These are phyloP conservation scores for Plasmodium malariae DNA, from an alignment of 169 alveolate genomes.

Conservation along the genomic window DNA sequence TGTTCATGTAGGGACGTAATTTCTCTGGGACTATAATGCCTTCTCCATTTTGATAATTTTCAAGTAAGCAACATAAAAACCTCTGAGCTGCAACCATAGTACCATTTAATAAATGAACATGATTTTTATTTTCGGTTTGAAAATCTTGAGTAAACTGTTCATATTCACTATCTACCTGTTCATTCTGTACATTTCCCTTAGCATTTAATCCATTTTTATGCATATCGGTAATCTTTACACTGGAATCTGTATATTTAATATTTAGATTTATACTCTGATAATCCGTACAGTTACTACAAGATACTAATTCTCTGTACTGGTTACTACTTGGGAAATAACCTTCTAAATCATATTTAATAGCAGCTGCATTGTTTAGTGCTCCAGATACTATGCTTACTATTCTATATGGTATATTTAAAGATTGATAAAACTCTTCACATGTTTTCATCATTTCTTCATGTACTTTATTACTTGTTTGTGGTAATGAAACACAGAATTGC, in stretches of 20 bases:
- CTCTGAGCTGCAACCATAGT: conserved; percentile 99
- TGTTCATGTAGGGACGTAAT: conserved; percentile 94
- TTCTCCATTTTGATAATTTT: conserved; percentile 94
- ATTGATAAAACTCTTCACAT: conserved; percentile 97
- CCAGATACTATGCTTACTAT: conserved; percentile 98
- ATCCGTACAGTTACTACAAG: conserved; percentile 99
- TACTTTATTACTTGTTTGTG: conserved; percentile 91
- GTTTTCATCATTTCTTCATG: conserved; percentile 95
- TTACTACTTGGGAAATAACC: conserved; percentile 99
- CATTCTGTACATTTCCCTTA: neutral
- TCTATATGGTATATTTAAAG: conserved; percentile 96
- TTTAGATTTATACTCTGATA: conserved; percentile 92
- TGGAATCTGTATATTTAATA: conserved; percentile 81
- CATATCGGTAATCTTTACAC: conserved; percentile 10
- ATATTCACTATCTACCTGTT: conserved; percentile 88
- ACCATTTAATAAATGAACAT: conserved; percentile 98
- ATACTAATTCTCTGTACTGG: conserved; percentile 97
- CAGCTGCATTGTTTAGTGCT: conserved; percentile 99
- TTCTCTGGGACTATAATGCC: conserved; percentile 96
- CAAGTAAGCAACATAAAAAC: conserved; percentile 97
- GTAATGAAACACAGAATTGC: conserved; percentile 96
- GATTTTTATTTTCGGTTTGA: conserved; percentile 83
- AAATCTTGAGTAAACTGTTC: conserved; percentile 88
- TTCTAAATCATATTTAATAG: conserved; percentile 99
- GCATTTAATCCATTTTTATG: neutral